Base-by-base conservation (phyloP, 495 filamentous ascomycete species). In the Lentithecium fluviatile region DNA sequence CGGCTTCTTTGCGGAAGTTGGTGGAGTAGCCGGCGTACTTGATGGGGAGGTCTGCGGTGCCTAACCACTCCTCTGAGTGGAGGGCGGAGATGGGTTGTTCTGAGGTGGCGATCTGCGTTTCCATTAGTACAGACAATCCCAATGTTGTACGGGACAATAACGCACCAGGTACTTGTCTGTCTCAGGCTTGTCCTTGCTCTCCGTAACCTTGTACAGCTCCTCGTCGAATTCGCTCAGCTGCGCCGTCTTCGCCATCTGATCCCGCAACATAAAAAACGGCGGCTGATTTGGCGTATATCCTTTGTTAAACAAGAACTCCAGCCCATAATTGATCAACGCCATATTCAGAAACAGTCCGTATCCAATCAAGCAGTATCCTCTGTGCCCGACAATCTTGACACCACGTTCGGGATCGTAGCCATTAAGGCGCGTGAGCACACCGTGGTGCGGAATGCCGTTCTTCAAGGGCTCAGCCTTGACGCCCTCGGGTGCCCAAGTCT, bases 171-270 rank as follows among this genome's bases (percentile, higher is more conserved):
- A 98, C 74, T 98, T 97, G 77, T 95, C 90, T 23, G 85, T 90
- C 65, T 90, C 80, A 49, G 88, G 82, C 45, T 95, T 89, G 53
- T 82, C 80, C 51, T 83, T 82, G 60, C 89, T 88, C 56, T 90
- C 89, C 6, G 90, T 83, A 47, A 98, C 93, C 76, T 98, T 97
- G 77, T 98, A 98, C 38, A 97, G 75, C 70, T 97, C 91, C 73
- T 98, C 94, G 66, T 97, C 94, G 69, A 97, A 98, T 64, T 97
- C 89, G 70, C 93, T 90, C 17, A 98, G 84, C 76, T 98, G 95
- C 2, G 94, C 94, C 0, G 94, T 98, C 78, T 97, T 97, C n/a
- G 91, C 94, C 95, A 97, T 97, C 73, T 89, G 86, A 38, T 95
- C 89, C 75, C 85, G 87, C 51, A 93, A 81, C 94, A 97, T 97